phyloP scores from a whole-genome alignment of 768 basidiomycete species.

The Udeniomyces megalosporus region DNA sequence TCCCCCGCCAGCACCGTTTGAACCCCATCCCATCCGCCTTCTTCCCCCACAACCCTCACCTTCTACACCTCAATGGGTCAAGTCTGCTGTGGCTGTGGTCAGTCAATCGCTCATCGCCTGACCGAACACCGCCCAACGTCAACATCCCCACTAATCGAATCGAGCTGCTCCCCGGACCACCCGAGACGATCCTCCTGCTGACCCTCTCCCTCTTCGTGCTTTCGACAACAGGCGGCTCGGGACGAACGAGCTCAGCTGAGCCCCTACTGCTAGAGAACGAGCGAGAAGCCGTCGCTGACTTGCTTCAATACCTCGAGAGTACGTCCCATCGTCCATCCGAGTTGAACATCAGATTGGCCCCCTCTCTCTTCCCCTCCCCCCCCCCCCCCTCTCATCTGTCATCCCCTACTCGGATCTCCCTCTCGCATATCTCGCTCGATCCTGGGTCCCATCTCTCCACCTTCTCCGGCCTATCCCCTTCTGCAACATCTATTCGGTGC shows the following conservation, averaged over 20 bases:
- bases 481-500: neutral
- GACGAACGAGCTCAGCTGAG: slow-evolving; percentile 7
- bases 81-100: slow-evolving; percentile 14
- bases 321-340: slow-evolving; percentile 27
- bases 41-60: neutral
- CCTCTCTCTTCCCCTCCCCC: neutral
- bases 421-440: neutral
- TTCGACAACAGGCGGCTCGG: slow-evolving; percentile 4
- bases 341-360: neutral
- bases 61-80: slow-evolving; percentile 6
- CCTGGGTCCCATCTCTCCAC: too few species aligned
- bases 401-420: neutral
- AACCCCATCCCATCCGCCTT: neutral
- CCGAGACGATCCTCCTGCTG: neutral
- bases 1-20: neutral
- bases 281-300: slow-evolving; percentile 91
- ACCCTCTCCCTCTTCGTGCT: neutral
- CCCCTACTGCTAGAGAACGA: slow-evolving; percentile 36
- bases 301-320: slow-evolving; percentile 97
- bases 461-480: neutral
- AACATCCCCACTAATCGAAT: too few species aligned
- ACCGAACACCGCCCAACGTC: too few species aligned
- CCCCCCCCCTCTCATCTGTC: neutral
- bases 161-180: too few species aligned
- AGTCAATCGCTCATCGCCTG: neutral